Percentiles rank a stretch among this genome's conserved stretches.
Evolutionary conservation across 1,139 yeast species (phyloP).

Genomic region (Diutina pseudorugosa): DNA sequence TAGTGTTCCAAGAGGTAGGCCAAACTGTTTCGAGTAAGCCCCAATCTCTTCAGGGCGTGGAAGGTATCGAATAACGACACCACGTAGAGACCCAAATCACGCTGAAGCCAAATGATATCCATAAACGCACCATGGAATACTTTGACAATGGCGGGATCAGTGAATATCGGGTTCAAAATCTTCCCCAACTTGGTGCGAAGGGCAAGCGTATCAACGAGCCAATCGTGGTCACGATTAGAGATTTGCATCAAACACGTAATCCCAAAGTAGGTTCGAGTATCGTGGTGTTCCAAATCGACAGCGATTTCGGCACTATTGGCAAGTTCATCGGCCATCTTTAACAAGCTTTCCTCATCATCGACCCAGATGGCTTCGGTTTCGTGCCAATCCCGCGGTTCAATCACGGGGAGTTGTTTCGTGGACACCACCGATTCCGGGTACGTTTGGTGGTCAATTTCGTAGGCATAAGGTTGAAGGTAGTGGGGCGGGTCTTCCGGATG

Average conservation of each 20-base stretch:
- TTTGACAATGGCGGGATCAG: constrained; percentile 71
- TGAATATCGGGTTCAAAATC: constrained; percentile 57
- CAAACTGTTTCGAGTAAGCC: constrained; percentile 71
- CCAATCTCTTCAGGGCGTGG: constrained; percentile 73
- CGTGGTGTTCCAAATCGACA: constrained; percentile 96
- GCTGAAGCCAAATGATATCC: constrained; percentile 96
- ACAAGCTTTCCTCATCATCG: constrained; percentile 41
- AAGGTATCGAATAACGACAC: constrained; percentile 89
- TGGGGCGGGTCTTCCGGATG: constrained; percentile 36
- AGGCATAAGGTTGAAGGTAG: constrained; percentile 71
- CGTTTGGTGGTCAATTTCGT: constrained; percentile 59
- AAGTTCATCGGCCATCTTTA: constrained; percentile 43
- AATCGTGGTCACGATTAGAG: constrained; percentile 69
- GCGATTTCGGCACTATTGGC: constrained; percentile 54
- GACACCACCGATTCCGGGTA: constrained; percentile 50
- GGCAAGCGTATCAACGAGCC: constrained; percentile 68
- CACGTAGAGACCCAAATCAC: constrained; percentile 85
- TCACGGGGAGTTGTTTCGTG: constrained; percentile 29
- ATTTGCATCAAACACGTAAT: constrained; percentile 91
- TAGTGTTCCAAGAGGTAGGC: constrained; percentile 73
- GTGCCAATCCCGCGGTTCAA: constrained; percentile 55
- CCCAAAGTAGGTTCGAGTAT: constrained; percentile 80
- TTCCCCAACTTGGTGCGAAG: constrained; percentile 57
- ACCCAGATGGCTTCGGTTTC: constrained; percentile 59
- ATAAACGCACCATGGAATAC: constrained; percentile 94